Percentiles rank a stretch among this genome's conserved stretches.
Evolutionary conservation across 495 filamentous ascomycete species (phyloP).

Genomic region (Trichoderma virens): DNA sequence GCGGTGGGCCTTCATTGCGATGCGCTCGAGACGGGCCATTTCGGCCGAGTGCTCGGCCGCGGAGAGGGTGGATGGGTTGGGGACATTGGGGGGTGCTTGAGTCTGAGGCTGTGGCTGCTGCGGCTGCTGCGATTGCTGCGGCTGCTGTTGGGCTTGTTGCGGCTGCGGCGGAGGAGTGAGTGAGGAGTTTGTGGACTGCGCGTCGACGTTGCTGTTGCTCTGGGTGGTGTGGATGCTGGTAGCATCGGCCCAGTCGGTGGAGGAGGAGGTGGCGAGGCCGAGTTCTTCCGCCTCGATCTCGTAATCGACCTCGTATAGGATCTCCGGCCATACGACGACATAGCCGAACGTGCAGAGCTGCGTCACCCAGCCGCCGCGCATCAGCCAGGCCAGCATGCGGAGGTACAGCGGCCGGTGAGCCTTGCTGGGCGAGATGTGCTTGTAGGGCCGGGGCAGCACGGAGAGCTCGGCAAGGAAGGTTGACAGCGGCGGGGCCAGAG

Average conservation of each 20-base stretch:
- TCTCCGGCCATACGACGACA: conserved; percentile 57
- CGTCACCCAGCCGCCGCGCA: conserved; percentile 86
- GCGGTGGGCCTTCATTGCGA: conserved; percentile 37
- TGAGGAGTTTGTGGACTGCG: conserved; percentile 12
- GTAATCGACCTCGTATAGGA: conserved; percentile 52
- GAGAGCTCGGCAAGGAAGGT: conserved; percentile 78
- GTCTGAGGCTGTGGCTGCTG: background rate
- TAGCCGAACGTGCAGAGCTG: conserved; percentile 85
- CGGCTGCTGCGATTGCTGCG: background rate
- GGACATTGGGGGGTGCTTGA: background rate
- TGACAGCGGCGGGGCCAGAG: conserved; percentile 69
- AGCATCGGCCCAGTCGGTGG: background rate
- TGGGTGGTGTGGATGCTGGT: conserved; percentile 10
- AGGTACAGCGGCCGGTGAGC: conserved; percentile 83
- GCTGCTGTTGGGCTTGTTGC: no score
- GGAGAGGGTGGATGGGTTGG: conserved; percentile 13
- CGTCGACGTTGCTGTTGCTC: conserved; percentile 13
- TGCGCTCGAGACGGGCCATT: conserved; percentile 44
- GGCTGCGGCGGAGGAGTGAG: conserved; percentile 9
- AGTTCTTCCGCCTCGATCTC: conserved; percentile 47
- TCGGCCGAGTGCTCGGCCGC: conserved; percentile 38
- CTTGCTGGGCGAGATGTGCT: conserved; percentile 74
- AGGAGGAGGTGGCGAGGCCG: conserved; percentile 11
- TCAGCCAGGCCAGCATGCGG: conserved; percentile 82
- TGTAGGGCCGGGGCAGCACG: conserved; percentile 68